A percentile compares a stretch with the other conserved stretches of the same genome.
These are phyloP conservation scores for Mycosphaerella sp. DNA, from an alignment of 2,329 filamentous ascomycete genomes.

Conservation along the genomic window DNA sequence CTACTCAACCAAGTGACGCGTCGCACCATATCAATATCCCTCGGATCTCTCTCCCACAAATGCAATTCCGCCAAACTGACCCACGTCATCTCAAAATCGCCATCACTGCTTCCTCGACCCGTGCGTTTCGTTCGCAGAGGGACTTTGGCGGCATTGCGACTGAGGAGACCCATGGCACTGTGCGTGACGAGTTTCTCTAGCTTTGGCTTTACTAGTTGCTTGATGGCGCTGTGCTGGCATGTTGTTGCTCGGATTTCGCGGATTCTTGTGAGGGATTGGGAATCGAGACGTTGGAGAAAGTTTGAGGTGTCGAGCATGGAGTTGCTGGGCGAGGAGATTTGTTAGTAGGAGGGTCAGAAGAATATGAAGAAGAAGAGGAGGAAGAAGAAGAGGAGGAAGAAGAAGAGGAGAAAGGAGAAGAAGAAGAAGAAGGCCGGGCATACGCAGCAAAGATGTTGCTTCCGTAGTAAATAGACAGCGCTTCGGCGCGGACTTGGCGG, in stretches of 20 bases:
- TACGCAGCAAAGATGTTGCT: conserved; percentile 6
- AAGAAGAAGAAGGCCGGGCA: neutral
- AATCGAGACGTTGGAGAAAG: conserved; percentile 3
- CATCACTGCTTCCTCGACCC: neutral
- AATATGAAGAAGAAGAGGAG: neutral
- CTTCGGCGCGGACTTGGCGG: conserved; percentile 5
- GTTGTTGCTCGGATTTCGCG: conserved; percentile 1
- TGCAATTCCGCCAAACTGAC: conserved; percentile 2
- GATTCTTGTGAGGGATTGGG: neutral
- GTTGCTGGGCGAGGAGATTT: neutral
- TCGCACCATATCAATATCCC: conserved; percentile 9
- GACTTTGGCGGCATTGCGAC: conserved; percentile 1
- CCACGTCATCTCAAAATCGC: conserved; percentile 3
- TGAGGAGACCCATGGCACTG: neutral
- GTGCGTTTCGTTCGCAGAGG: conserved; percentile 4
- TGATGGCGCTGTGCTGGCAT: conserved; percentile 3
- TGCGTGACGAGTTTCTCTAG: neutral
- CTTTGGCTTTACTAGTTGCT: conserved; percentile 5
- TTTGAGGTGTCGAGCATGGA: neutral
- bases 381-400: neutral
- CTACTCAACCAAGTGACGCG: conserved; percentile 2
- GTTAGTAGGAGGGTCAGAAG: neutral
- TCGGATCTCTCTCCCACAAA: conserved; percentile 6
- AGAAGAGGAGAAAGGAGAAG: too few relatives aligned
- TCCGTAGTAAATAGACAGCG: neutral